Conservation (phyloP, 768 basidiomycete genomes). For the Boletus huronensis region DNA sequence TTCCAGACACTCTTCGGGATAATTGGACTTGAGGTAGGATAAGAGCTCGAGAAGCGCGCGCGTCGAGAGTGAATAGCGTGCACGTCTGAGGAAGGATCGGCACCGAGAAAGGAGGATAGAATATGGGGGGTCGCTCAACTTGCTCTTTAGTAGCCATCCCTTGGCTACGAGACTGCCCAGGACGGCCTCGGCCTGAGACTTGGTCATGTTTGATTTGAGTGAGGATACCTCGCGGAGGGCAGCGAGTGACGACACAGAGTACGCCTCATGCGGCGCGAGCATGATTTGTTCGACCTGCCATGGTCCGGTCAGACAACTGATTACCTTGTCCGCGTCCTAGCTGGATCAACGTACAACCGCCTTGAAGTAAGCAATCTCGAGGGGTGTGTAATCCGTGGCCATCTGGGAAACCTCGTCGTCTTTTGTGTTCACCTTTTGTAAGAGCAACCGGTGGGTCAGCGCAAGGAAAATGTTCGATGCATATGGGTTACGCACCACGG, state of each 20-base stretch:
- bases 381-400: slow-evolving; percentile 76
- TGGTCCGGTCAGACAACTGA: not conserved
- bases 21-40: slow-evolving; percentile 70
- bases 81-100: slow-evolving; percentile 39
- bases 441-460: not conserved
- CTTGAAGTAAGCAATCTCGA: slow-evolving; percentile 84
- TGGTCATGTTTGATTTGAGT: slow-evolving; percentile 63
- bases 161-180: slow-evolving; percentile 80
- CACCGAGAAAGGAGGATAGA: not conserved
- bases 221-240: slow-evolving; percentile 67
- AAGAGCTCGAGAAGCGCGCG: slow-evolving; percentile 72
- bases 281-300: slow-evolving; percentile 83
- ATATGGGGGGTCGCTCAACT: slow-evolving; percentile 41
- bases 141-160: slow-evolving; percentile 75
- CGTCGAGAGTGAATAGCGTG: slow-evolving; percentile 72
- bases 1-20: slow-evolving; percentile 64
- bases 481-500: slow-evolving; percentile 49
- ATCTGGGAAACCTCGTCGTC: slow-evolving; percentile 80
- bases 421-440: slow-evolving; percentile 67
- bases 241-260: slow-evolving; percentile 71
- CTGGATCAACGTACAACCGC: slow-evolving; percentile 53
- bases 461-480: not conserved
- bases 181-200: slow-evolving; percentile 69
- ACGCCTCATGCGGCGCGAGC: slow-evolving; percentile 70
- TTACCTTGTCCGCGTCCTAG: too few relatives aligned